Evolutionary conservation across 805 yeast genomes (phyloP), one percentile per base, ranked within the genome.

Genomic region (Blastobotrys terrestris): DNA sequence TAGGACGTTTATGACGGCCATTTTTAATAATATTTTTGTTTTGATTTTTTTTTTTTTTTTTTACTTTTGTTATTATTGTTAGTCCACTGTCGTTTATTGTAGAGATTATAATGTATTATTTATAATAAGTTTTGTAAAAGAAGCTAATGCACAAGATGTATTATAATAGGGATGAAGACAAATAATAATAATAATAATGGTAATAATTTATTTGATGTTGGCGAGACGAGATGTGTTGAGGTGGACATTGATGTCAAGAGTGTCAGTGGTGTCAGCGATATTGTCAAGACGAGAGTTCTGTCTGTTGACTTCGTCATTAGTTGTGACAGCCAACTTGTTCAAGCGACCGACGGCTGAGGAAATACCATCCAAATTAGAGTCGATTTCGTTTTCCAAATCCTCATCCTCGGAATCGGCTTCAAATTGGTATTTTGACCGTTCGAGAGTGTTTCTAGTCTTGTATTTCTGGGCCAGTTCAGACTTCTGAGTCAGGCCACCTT

Each of bases 381-480:
- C 91, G 60, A 90, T 80, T 68, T 91, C 96, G 57, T 84, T 79
- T 65, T 92, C 98, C 80, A 89, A 80, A 60, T 84, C 94, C 62
- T 90, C 96, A 68, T 94, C 98, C 66, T 92, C 97, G 48, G 83
- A 82, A 68, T 92, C 97, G 48, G 85, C 86, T 64, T 89, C 97
- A 61, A 88, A 87, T 62, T 87, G 87, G 69, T 85, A 90, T 58
- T 81, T 72, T 53, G 79, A 72, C 1, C 95, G 85, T 40, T 81
- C 83, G 39, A 46, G 31, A 22, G 56, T 58, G 1, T 39, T 48
- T 15, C 74, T 62, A 8, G 49, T 20, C 46, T 52, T 53, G 54
- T 63, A 67, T 61, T 65, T 64, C 46, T 59, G 61, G 26, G 70
- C 68, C 45, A 58, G 61, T 42, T 63, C 67, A 44, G 62, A 57